These are phyloP conservation scores for Oenanthe javanica DNA, from an alignment of 140 eudicot genomes.

Conservation along the genomic window DNA sequence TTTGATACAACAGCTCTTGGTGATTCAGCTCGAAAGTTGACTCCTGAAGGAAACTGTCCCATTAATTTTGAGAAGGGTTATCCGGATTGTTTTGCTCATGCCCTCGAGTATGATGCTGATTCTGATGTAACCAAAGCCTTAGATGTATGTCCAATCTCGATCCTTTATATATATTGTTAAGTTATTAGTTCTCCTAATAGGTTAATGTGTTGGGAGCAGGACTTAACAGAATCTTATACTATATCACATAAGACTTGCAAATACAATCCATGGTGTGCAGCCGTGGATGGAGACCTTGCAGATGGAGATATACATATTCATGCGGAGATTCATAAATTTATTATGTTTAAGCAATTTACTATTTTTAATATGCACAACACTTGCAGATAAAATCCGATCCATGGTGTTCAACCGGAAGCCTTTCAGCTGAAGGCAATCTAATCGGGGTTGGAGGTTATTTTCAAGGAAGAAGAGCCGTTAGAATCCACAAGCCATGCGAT, in stretches of 20 bases:
- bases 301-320: not conserved
- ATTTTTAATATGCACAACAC: not conserved
- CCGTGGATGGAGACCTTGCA: too few relatives aligned
- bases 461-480: conserved; percentile 20
- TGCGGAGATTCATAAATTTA: not conserved
- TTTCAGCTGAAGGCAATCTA: conserved; percentile 32
- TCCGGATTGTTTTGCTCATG: conserved; percentile 71
- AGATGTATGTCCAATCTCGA: conserved; percentile 27
- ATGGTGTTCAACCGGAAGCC: conserved; percentile 51
- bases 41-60: conserved; percentile 35
- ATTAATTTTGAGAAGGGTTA: conserved; percentile 20
- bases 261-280: too few relatives aligned
- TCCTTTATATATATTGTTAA: too few relatives aligned
- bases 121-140: conserved; percentile 38
- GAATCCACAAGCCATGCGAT: conserved; percentile 17
- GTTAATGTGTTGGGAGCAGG: too few relatives aligned
- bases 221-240: too few relatives aligned
- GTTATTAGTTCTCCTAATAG: too few relatives aligned
- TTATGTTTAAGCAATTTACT: not conserved
- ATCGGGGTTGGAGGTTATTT: conserved; percentile 36
- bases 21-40: conserved; percentile 32
- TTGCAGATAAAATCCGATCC: conserved; percentile 31
- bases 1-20: conserved; percentile 70
- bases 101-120: conserved; percentile 52
- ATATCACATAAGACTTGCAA: too few relatives aligned